These are phyloP conservation scores for Ascodesmis nigricans DNA, from an alignment of 495 filamentous ascomycete genomes.

Conservation along the genomic window DNA sequence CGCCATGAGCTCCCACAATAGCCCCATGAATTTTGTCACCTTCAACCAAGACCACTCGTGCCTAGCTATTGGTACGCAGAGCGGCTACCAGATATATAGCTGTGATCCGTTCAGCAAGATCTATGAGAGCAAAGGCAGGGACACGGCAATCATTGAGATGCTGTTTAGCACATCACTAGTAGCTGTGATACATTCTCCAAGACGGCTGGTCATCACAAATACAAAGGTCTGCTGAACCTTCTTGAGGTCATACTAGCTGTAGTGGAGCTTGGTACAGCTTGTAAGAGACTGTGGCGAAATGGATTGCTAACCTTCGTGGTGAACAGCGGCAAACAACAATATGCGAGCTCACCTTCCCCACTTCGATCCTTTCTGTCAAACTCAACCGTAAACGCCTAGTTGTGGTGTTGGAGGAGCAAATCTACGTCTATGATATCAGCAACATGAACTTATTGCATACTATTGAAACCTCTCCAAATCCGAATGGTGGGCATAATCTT, in stretches of 20 bases:
- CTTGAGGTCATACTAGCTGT: too few species aligned
- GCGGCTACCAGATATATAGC: slow-evolving; percentile 85
- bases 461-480: slow-evolving; percentile 82
- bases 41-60: slow-evolving; percentile 99
- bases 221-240: slow-evolving; percentile 84
- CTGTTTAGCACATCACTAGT: slow-evolving; percentile 97
- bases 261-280: too few species aligned
- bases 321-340: slow-evolving; percentile 73
- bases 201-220: slow-evolving; percentile 83
- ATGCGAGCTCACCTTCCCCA: slow-evolving; percentile 95
- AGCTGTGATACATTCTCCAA: slow-evolving; percentile 69
- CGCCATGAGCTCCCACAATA: too few species aligned
- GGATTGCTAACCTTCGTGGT: too few species aligned
- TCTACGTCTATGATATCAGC: slow-evolving; percentile 93
- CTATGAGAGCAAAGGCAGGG: slow-evolving; percentile 66
- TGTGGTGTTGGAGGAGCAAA: slow-evolving; percentile 80
- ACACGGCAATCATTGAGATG: slow-evolving; percentile 92
- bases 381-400: slow-evolving; percentile 85
- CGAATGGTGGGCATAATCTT: slow-evolving; percentile 33
- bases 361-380: slow-evolving; percentile 74
- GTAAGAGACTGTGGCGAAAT: too few species aligned
- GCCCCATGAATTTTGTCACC: slow-evolving; percentile 97
- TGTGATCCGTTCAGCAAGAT: slow-evolving; percentile 88
- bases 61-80: slow-evolving; percentile 82
- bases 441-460: slow-evolving; percentile 88